Evolutionary conservation across 805 yeast species (phyloP).

Genomic region (Starmerella floris): DNA sequence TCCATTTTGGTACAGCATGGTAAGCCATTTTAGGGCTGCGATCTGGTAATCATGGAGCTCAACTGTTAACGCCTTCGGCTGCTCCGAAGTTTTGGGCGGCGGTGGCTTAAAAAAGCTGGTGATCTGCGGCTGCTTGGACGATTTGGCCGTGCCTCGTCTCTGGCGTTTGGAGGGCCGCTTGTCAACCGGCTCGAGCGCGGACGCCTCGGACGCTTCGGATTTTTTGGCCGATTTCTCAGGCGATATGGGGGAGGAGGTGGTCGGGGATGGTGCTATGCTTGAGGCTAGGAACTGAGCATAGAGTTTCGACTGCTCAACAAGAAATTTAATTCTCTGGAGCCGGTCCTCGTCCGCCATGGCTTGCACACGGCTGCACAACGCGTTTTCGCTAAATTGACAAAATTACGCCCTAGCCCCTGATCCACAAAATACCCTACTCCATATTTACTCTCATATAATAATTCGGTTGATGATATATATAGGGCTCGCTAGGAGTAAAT

Average conservation of each 20-base stretch:
- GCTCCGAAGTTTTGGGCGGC: conserved; percentile 25
- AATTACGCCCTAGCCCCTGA: no score
- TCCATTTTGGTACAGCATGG: conserved; percentile 82
- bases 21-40: conserved; percentile 83
- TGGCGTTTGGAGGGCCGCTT: neutral
- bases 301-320: conserved; percentile 78
- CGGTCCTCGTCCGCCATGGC: conserved; percentile 33
- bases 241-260: neutral
- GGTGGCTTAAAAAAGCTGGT: conserved; percentile 17
- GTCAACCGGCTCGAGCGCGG: neutral
- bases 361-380: neutral
- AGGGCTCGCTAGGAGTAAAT: no score
- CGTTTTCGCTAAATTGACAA: no score
- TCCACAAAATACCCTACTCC: no score
- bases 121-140: neutral
- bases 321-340: conserved; percentile 49
- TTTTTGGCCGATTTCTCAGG: neutral
- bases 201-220: neutral
- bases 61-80: conserved; percentile 47
- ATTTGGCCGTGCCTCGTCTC: neutral
- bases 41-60: conserved; percentile 69
- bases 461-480: no score
- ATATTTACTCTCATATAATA: no score
- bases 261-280: conserved; percentile 32
- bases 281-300: conserved; percentile 80